Percentiles rank a stretch among this genome's conserved stretches.
These are phyloP conservation scores for Spirogloea muscicola DNA, from an alignment of 139 green algal genomes.

Conservation along the genomic window DNA sequence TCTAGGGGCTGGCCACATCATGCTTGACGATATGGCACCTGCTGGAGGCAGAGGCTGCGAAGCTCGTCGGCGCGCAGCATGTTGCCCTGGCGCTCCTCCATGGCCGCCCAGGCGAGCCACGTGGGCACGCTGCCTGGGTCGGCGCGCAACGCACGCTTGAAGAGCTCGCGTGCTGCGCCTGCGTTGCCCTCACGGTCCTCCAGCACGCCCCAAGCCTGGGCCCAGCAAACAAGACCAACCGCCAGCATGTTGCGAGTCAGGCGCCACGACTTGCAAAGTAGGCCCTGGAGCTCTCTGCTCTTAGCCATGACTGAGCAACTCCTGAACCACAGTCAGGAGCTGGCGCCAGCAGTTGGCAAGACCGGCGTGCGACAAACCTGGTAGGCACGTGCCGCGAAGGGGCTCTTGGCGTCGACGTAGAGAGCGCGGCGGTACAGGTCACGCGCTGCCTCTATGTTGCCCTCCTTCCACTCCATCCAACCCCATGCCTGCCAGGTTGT, in stretches of 20 bases:
- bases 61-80: conserved; percentile 78
- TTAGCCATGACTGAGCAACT: no score
- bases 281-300: no score
- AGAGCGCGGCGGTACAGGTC: conserved; percentile 91
- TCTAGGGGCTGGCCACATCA: background rate
- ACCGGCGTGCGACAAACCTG: background rate
- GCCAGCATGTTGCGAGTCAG: no score
- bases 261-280: no score
- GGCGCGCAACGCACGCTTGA: conserved; percentile 83
- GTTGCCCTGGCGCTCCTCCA: conserved; percentile 81
- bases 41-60: conserved; percentile 61
- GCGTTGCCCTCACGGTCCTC: conserved; percentile 70
- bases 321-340: no score
- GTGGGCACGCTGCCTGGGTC: conserved; percentile 43
- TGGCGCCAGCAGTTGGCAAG: no score
- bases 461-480: conserved; percentile 72
- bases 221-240: no score
- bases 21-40: conserved; percentile 16
- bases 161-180: conserved; percentile 77
- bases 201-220: conserved; percentile 83
- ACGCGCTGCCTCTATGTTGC: conserved; percentile 67
- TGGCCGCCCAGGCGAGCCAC: conserved; percentile 72
- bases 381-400: background rate
- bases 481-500: conserved; percentile 56
- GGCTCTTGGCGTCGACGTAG: conserved; percentile 57